Evolutionary conservation across 495 filamentous ascomycete genomes (phyloP), one percentile per base, ranked within the genome.

Genomic region (Penicillium maclennaniae): DNA sequence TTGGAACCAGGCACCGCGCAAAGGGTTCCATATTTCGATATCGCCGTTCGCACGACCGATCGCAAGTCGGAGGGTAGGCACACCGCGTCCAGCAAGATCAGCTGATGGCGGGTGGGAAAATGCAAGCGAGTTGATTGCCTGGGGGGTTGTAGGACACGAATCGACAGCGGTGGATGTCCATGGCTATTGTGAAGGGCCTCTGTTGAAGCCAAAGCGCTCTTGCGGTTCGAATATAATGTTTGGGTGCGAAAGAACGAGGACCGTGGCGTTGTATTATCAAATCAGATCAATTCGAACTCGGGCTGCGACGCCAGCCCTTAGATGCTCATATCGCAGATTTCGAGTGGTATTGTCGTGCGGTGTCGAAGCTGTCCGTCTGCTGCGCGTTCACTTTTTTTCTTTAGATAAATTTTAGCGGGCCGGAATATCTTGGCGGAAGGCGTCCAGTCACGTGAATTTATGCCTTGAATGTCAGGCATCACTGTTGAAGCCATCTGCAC

Each of bases 11-110:
- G 79, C 71, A 14, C 92, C 91, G 55, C 81, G 81, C 53, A 87
- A 69, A 7, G 95, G 93, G 68, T 96, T 96, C 95, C 95, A 99
- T 54, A 99, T 91, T 72, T 97, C 93, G 59, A 99, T 93, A 62
- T 96, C 89, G 61, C 93, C 93, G 67, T 97, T 97, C 41, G 90
- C 86, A 55, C 93, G 86, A 45, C 93, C 93, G 59, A 99, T 80
- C 12, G 93, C 95, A 17, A 97, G 81, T 55, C 91, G 83, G 42
- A 87, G 76, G 55, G 79, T 86, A 26, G 72, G 67, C 4, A 82
- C 76, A 50, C 78, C 75, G 51, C 74, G 77, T 47, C 74, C 70
- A 20, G 73, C 62, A 47, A 71, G 65, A 44, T 74, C 73, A 23
- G 78, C 78, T 44, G 83, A 78, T 12, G 83, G 82, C 10, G 86